Percentiles rank a stretch among this genome's conserved stretches.
phyloP scores from a whole-genome alignment of 2,329 filamentous ascomycete genomes.

The Aspergillus ruber region DNA sequence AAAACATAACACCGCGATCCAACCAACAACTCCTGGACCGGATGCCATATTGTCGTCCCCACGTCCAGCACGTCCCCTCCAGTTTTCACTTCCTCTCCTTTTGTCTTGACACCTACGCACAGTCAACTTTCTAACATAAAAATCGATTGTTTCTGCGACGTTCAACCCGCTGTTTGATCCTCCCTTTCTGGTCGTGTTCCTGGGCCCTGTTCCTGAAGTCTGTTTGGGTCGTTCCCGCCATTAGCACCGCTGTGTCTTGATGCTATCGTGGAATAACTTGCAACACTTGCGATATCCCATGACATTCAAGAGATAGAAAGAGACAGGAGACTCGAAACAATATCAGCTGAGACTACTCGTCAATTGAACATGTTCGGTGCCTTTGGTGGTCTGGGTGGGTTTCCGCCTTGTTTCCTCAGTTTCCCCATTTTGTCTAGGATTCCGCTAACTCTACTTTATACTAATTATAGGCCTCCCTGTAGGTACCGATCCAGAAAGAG shows the following conservation, averaged over 20 bases:
- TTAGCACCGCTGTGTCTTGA: too few relatives aligned
- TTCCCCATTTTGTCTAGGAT: conserved; percentile 1
- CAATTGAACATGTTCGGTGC: conserved; percentile 29
- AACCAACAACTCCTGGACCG: neutral
- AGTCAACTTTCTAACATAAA: too few relatives aligned
- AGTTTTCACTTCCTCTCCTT: neutral
- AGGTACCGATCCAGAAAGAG: conserved; percentile 30
- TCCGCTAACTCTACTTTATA: neutral
- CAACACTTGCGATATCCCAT: neutral
- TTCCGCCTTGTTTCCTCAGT: neutral
- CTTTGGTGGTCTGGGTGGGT: conserved; percentile 27
- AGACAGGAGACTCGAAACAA: too few relatives aligned
- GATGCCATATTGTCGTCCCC: neutral
- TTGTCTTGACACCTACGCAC: neutral
- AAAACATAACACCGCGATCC: neutral
- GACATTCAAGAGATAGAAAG: too few relatives aligned
- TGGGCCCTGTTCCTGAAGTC: too few relatives aligned
- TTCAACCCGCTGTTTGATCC: too few relatives aligned
- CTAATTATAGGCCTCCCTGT: conserved; percentile 22
- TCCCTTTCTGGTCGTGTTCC: too few relatives aligned
- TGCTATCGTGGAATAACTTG: too few relatives aligned
- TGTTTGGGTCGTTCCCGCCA: too few relatives aligned
- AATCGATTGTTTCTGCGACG: too few relatives aligned
- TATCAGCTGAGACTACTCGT: neutral
- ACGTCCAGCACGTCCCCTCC: neutral